Percentiles rank a stretch among this genome's conserved stretches.
Conservation (phyloP, 352 stramenopile species). For the Phytophthora nicotianae region DNA sequence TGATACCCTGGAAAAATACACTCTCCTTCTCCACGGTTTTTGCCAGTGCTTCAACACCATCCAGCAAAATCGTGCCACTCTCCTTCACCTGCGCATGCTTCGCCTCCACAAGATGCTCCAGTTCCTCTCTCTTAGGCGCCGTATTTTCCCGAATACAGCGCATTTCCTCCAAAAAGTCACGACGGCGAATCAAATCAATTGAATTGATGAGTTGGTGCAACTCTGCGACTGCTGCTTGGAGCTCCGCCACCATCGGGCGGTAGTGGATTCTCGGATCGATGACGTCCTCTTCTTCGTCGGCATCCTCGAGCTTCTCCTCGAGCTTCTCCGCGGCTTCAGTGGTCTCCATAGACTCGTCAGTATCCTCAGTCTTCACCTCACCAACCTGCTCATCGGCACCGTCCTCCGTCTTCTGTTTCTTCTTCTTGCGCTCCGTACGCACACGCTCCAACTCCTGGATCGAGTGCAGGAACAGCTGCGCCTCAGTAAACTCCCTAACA, state of each 20-base stretch:
- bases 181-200: conserved; percentile 82
- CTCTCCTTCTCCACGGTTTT: conserved; percentile 81
- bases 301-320: conserved; percentile 28
- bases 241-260: conserved; percentile 80
- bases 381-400: conserved; percentile 18
- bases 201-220: conserved; percentile 89
- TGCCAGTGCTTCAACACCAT: conserved; percentile 71
- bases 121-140: conserved; percentile 76
- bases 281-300: conserved; percentile 63
- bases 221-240: conserved; percentile 78
- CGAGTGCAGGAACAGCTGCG: conserved; percentile 82
- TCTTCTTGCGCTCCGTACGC: conserved; percentile 65
- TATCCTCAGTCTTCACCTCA: conserved; percentile 33
- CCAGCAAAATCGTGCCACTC: conserved; percentile 71
- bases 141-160: conserved; percentile 87
- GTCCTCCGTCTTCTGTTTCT: conserved; percentile 45
- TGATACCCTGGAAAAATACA: conserved; percentile 84
- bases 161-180: conserved; percentile 87
- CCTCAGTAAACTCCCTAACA: conserved; percentile 79
- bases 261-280: conserved; percentile 90
- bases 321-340: conserved; percentile 26
- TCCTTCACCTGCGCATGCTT: conserved; percentile 82
- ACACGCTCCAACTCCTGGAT: conserved; percentile 81
- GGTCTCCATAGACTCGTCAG: conserved; percentile 39
- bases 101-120: conserved; percentile 79